Evolutionary conservation across 176 grass and related monocot species (phyloP), one percentile per base, ranked within the genome.

Genomic region (Miscanthus lutarioriparius): DNA sequence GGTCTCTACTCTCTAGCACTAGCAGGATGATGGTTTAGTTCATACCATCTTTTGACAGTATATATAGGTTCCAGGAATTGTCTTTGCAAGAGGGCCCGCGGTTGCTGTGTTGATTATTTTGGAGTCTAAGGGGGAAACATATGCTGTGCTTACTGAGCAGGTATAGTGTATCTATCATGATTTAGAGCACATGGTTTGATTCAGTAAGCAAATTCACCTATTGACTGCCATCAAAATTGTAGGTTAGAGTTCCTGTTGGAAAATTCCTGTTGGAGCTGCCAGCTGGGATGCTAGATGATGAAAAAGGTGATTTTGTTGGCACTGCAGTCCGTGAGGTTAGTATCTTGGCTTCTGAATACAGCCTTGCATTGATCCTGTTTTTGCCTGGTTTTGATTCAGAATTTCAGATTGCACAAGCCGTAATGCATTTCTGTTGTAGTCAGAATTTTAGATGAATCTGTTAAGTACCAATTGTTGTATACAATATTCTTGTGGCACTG

Each of bases 221-320:
- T 65, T 81, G 10, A 74, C 43, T 32, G 19, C 35, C 88, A 3
- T 19, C 1, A 43, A 80, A 77, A 61, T 81, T 70, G 25, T 80
- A 98, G 93, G 93, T 89, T 76, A 95, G 96, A 73, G 93, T 95
- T 83, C 89, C 93, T 32, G 67, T 95, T 65, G 96, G 96, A 54
- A 98, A 94, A 37, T 88, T 95, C 67, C 47, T 98, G 19, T 56
- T 98, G 80, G 96, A 95, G 73, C 64, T 98, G 32, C 96, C 96
- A 76, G 96, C 96, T 81, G 96, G 96, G 23, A 98, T 98, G 96
- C 22, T 95, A 83, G 93, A 98, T 86, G 93, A 95, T 85, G 96
- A 92, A 67, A 89, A 88, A 26, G 93, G 93, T 1, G 93, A 95
- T 89, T 87, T 98, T 90, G 86, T 92, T 76, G 96, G 93, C 49